A percentile compares a stretch with the other conserved stretches of the same genome.
phyloP scores from a whole-genome alignment of 2,329 filamentous ascomycete species.

The Exophiala phaeomuriformis region DNA sequence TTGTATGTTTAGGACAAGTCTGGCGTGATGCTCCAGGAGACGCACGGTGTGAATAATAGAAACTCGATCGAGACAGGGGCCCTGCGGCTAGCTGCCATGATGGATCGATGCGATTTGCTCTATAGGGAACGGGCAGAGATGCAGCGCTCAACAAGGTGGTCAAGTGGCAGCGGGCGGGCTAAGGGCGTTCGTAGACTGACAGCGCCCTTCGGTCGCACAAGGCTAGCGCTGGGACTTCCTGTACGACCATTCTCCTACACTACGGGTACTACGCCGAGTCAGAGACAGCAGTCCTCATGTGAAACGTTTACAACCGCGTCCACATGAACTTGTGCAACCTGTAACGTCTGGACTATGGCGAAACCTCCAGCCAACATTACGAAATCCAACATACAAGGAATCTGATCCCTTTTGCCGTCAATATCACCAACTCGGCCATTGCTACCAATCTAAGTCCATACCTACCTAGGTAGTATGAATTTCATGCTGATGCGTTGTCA shows the following conservation, averaged over 20 bases:
- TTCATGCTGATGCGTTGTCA: too few relatives aligned
- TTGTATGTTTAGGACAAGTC: slow-evolving; percentile 14
- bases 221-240: background rate
- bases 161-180: background rate
- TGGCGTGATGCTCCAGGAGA: slow-evolving; percentile 9
- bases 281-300: background rate
- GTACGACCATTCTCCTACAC: background rate
- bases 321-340: too few relatives aligned
- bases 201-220: background rate
- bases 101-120: background rate
- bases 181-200: background rate
- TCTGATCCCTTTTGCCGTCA: background rate
- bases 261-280: background rate
- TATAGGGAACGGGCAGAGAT: too few relatives aligned
- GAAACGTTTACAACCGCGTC: too few relatives aligned
- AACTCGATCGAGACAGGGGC: slow-evolving; percentile 19
- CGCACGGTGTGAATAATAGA: slow-evolving; percentile 23
- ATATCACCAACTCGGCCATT: background rate
- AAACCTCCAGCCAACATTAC: background rate
- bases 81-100: slow-evolving; percentile 5
- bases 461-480: too few relatives aligned
- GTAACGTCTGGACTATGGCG: background rate
- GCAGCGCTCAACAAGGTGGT: background rate
- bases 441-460: too few relatives aligned
- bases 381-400: background rate